These are phyloP conservation scores for Kuraishia molischiana DNA, from an alignment of 805 yeast genomes.

Conservation along the genomic window DNA sequence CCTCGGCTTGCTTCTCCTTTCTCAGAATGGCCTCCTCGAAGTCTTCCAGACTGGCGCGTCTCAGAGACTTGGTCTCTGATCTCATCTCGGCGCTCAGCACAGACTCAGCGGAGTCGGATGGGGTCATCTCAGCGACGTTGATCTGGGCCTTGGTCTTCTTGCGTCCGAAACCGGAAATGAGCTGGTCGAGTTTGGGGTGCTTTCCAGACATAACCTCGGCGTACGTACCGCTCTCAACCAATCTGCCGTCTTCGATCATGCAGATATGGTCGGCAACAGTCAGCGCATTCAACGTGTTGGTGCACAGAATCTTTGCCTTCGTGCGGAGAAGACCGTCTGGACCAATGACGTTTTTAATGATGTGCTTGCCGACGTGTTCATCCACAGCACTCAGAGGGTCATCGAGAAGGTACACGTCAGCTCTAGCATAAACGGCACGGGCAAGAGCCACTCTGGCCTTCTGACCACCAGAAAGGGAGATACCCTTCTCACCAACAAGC, in stretches of 20 bases:
- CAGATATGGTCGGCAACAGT: slow-evolving; percentile 63
- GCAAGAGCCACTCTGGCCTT: slow-evolving; percentile 90
- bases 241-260: slow-evolving; percentile 59
- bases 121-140: slow-evolving; percentile 9
- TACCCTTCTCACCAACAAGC: slow-evolving; percentile 93
- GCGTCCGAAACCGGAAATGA: slow-evolving; percentile 57
- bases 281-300: slow-evolving; percentile 78
- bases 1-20: slow-evolving; percentile 27
- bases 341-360: slow-evolving; percentile 76
- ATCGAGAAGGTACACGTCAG: slow-evolving; percentile 80
- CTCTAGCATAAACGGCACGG: slow-evolving; percentile 87
- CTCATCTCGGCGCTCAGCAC: slow-evolving; percentile 19
- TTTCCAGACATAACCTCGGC: slow-evolving; percentile 35
- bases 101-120: slow-evolving; percentile 8
- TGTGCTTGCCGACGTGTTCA: slow-evolving; percentile 85
- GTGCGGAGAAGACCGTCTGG: slow-evolving; percentile 65
- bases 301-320: slow-evolving; percentile 73
- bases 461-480: slow-evolving; percentile 91
- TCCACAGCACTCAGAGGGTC: slow-evolving; percentile 94
- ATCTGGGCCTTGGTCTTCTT: slow-evolving; percentile 12
- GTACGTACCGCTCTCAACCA: slow-evolving; percentile 58
- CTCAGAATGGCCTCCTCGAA: slow-evolving; percentile 23
- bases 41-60: slow-evolving; percentile 57
- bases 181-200: slow-evolving; percentile 38
- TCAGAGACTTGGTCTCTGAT: slow-evolving; percentile 29